Percentiles rank a stretch among this genome's conserved stretches.
phyloP scores from a whole-genome alignment of 2,329 filamentous ascomycete species.

The Xylaria sp. region DNA sequence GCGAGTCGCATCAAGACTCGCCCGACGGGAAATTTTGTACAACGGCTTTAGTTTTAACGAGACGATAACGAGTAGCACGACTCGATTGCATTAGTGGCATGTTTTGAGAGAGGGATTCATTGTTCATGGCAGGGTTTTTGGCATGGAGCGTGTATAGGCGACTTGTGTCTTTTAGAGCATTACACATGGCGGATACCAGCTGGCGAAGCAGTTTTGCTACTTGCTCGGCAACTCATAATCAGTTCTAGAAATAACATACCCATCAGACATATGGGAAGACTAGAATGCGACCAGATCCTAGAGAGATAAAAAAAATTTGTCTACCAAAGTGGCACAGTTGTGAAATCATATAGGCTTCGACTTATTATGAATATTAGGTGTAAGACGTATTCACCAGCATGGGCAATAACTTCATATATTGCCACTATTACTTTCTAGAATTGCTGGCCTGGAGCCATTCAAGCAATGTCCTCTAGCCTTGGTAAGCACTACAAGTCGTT shows the following conservation, averaged over 20 bases:
- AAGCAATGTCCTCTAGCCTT: too few species aligned
- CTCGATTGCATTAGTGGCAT: slow-evolving; percentile 29
- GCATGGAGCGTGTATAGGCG: slow-evolving; percentile 32
- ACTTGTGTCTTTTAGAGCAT: slow-evolving; percentile 20
- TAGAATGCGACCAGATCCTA: slow-evolving; percentile 1
- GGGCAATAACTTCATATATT: too few species aligned
- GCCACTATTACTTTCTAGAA: too few species aligned
- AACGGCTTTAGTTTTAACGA: slow-evolving; percentile 30
- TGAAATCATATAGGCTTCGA: not conserved
- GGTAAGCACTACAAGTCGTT: too few species aligned
- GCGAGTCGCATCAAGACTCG: slow-evolving; percentile 10
- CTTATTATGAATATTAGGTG: not conserved
- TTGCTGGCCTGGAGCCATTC: too few species aligned
- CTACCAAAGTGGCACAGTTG: not conserved
- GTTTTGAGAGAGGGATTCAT: slow-evolving; percentile 13
- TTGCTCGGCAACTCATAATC: slow-evolving; percentile 19
- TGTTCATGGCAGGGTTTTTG: slow-evolving; percentile 22
- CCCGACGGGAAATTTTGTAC: slow-evolving; percentile 4
- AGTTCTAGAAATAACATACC: slow-evolving; percentile 22
- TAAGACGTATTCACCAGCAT: too few species aligned
- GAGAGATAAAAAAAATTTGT: not conserved
- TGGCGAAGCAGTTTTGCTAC: slow-evolving; percentile 5
- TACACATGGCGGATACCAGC: slow-evolving; percentile 20
- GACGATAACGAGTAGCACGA: slow-evolving; percentile 25
- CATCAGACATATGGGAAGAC: slow-evolving; percentile 5